Percentiles rank a stretch among this genome's conserved stretches.
Evolutionary conservation across 1,284 basidiomycete species (phyloP).

Genomic region (Macrocystidia cucumis): DNA sequence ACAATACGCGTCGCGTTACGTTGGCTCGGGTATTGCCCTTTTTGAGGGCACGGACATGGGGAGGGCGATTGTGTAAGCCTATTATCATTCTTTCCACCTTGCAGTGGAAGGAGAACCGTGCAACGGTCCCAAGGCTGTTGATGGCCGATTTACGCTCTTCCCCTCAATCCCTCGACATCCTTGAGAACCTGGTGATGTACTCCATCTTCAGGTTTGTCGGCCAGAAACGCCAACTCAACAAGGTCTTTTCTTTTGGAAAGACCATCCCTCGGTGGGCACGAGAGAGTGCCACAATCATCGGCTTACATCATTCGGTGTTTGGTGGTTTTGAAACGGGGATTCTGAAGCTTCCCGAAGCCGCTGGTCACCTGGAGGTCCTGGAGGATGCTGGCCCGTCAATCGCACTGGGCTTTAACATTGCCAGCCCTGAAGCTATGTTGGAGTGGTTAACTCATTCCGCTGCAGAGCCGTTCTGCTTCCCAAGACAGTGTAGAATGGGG

Average conservation of each 20-base stretch:
- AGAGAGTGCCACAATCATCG: slow-evolving; percentile 24
- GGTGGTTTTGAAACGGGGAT: slow-evolving; percentile 17
- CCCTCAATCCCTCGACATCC: slow-evolving; percentile 24
- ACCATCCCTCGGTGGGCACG: slow-evolving; percentile 22
- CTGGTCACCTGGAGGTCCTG: too few species aligned
- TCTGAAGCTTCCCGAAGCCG: slow-evolving; percentile 17
- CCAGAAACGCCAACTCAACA: slow-evolving; percentile 17
- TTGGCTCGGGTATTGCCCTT: slow-evolving; percentile 29
- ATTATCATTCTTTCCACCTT: slow-evolving; percentile 28
- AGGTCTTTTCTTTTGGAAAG: slow-evolving; percentile 26
- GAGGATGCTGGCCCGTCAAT: too few species aligned
- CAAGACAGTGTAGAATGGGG: slow-evolving; percentile 27
- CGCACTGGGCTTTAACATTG: slow-evolving; percentile 25
- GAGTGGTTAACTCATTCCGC: slow-evolving; percentile 22
- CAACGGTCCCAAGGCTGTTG: slow-evolving; percentile 25
- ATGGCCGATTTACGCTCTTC: slow-evolving; percentile 22
- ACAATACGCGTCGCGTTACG: too few species aligned
- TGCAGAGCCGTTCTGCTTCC: slow-evolving; percentile 27
- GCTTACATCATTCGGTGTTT: slow-evolving; percentile 17
- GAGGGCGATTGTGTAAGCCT: slow-evolving; percentile 27
- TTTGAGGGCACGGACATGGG: slow-evolving; percentile 27
- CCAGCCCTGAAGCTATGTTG: slow-evolving; percentile 20
- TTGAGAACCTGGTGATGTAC: slow-evolving; percentile 32
- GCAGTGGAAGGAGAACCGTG: slow-evolving; percentile 24
- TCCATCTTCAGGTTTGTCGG: slow-evolving; percentile 28